Conservation (phyloP, 257 asterid genomes). For the Parsonsia alboflavescens region DNA sequence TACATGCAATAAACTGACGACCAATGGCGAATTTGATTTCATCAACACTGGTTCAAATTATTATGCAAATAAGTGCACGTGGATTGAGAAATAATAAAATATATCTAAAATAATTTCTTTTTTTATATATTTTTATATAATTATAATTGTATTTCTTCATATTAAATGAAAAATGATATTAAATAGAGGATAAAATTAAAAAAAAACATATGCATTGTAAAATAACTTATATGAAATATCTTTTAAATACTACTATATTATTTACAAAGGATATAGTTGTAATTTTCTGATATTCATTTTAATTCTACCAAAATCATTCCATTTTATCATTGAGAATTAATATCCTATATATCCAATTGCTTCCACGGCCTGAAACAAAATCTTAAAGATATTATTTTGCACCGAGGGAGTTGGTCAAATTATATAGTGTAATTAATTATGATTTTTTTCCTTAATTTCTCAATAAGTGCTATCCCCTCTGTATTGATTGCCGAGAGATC, state of each 20-base stretch:
- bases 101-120: no score
- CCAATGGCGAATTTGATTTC: not conserved
- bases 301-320: not conserved
- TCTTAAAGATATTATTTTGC: not conserved
- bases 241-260: no score
- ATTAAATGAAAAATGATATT: no score
- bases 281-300: no score
- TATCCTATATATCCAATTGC: not conserved
- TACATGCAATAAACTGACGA: not conserved
- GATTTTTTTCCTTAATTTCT: slow-evolving; percentile 14
- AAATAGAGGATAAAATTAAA: no score
- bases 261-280: not conserved
- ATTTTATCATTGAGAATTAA: not conserved
- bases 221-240: no score
- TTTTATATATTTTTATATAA: no score
- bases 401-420: not conserved
- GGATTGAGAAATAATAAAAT: no score
- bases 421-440: slow-evolving; percentile 2
- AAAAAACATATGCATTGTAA: no score
- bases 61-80: not conserved
- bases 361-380: not conserved
- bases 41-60: not conserved
- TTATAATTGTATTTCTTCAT: no score
- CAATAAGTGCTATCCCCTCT: slow-evolving; percentile 10
- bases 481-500: slow-evolving; percentile 9